Base-by-base conservation (phyloP, 1,284 basidiomycete species). In the Chalciporus piperatoides region DNA sequence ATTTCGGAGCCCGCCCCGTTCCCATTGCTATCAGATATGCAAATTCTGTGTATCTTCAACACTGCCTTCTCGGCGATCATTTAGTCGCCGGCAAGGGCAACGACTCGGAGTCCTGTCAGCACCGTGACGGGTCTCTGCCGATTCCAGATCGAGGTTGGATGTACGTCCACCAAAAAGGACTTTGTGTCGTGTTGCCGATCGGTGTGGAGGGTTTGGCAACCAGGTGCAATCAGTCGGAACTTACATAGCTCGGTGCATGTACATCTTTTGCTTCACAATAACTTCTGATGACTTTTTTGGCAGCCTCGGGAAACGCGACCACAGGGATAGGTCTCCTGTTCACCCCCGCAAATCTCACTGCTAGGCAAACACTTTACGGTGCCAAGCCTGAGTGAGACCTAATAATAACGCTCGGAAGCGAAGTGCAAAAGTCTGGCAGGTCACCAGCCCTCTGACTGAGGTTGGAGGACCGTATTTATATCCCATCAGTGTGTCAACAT, bases 51-150 rank as follows among this genome's bases (percentile, higher is more conserved):
- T 28, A 35, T 41, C 25, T 37, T 17, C 12, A 25, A 39, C 47
- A 44, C 41, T 10, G 43, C 45, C 39, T 41, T 36, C 15, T 30
- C 44, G 48, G 53, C 30, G 30, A 37, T 33, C 35, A 15, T 37
- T 41, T 41, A 42, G 36, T 58, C 28, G 5, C 53, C 56, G 54
- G 2, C 27, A 45, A 44, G 44, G 42, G 53, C 43, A 23, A 38
- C n/a, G 8, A n/a, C n/a, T n/a, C n/a, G n/a, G n/a, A 23, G 35
- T 24, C 8, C 5, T 36, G 49, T 12, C 24, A n/a, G 15, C 6
- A 25, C 24, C 21, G 21, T n/a, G n/a, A n/a, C n/a, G n/a, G n/a
- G n/a, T n/a, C n/a, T n/a, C 21, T 21, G 21, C 21, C n/a, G n/a
- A 21, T 38, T 11, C 25, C 35, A 32, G 15, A n/a, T 36, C n/a